phyloP scores from a whole-genome alignment of 495 filamentous ascomycete species.

The Hyphodiscus hymeniophilus region DNA sequence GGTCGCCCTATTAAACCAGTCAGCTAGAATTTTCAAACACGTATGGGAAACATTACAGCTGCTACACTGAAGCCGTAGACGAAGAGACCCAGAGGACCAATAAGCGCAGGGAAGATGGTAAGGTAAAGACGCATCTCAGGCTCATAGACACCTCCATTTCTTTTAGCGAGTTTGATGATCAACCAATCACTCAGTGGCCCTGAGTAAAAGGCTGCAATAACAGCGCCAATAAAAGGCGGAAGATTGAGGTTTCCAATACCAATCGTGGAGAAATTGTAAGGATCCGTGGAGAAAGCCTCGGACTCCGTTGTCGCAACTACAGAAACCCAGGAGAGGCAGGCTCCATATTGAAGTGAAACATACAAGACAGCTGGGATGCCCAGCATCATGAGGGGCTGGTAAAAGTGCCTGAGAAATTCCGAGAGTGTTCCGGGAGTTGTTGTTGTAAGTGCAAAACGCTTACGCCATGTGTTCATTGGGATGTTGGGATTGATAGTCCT shows the following conservation, averaged over 20 bases:
- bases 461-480: background rate
- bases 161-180: conserved; percentile 44
- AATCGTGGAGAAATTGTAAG: conserved; percentile 31
- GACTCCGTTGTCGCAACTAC: conserved; percentile 28
- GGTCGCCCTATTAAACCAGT: conserved; percentile 18
- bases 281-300: conserved; percentile 24
- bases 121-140: conserved; percentile 59
- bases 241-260: conserved; percentile 32
- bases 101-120: conserved; percentile 23
- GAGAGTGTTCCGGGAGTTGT: conserved; percentile 18
- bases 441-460: conserved; percentile 1
- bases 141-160: conserved; percentile 58
- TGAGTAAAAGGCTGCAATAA: conserved; percentile 27
- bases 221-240: conserved; percentile 29
- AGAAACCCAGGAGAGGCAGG: conserved; percentile 25
- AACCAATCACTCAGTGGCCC: conserved; percentile 33
- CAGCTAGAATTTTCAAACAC: conserved; percentile 10
- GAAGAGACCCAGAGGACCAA: conserved; percentile 24
- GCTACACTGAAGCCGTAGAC: conserved; percentile 29
- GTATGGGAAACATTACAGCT: background rate
- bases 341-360: conserved; percentile 28
- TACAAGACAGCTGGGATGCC: conserved; percentile 31
- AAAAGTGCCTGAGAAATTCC: conserved; percentile 23
- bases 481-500: background rate
- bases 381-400: conserved; percentile 30